Evolutionary conservation across 208 protist species (phyloP).

Genomic region (Leishmania turanica): DNA sequence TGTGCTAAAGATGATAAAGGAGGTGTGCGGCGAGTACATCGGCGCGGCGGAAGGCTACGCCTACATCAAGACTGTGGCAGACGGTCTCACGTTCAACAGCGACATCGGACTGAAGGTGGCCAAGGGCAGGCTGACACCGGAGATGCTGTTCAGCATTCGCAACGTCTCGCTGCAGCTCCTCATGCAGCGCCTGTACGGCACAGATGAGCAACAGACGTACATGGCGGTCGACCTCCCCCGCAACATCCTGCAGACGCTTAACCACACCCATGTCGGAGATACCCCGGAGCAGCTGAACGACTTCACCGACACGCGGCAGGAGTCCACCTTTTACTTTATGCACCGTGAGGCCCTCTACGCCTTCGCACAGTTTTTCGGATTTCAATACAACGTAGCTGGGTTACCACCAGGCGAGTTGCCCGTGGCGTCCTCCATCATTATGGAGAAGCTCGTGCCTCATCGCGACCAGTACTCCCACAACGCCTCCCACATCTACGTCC

Average conservation of each 20-base stretch:
- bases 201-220: constrained; percentile 88
- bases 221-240: constrained; percentile 75
- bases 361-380: constrained; percentile 83
- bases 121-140: constrained; percentile 45
- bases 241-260: constrained; percentile 55
- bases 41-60: constrained; percentile 36
- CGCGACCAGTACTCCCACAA: constrained; percentile 41
- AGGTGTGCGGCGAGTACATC: constrained; percentile 56
- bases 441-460: constrained; percentile 68
- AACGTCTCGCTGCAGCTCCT: constrained; percentile 77
- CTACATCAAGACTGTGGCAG: constrained; percentile 78
- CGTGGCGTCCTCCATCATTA: constrained; percentile 68
- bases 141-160: constrained; percentile 66
- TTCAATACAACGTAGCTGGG: constrained; percentile 63
- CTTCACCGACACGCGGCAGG: constrained; percentile 67
- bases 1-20: constrained; percentile 49
- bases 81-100: constrained; percentile 82
- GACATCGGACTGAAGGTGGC: constrained; percentile 65
- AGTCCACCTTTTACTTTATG: constrained; percentile 79
- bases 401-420: constrained; percentile 74
- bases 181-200: constrained; percentile 77
- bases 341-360: constrained; percentile 89
- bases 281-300: constrained; percentile 51
- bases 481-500: constrained; percentile 52
- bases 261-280: constrained; percentile 43